Conservation (phyloP, 106 monocot genomes). For the Dioscorea dumetorum region DNA sequence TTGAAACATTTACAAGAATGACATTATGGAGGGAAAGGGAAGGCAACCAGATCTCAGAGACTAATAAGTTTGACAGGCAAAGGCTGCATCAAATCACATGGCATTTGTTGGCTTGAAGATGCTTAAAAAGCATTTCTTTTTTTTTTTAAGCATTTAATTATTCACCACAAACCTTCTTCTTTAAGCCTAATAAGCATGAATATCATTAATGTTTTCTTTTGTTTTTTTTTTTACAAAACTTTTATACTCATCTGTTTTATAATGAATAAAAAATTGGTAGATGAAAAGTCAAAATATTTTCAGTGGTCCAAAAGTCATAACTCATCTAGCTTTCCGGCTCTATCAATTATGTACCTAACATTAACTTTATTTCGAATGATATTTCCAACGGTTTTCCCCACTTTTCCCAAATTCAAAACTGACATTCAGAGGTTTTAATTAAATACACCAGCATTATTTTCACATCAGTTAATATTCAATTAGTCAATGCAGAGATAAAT, state of each 20-base stretch:
- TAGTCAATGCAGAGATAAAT: too few species aligned
- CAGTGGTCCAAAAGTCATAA: background rate
- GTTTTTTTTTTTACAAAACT: background rate
- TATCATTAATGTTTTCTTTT: background rate
- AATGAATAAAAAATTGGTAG: background rate
- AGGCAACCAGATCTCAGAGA: background rate
- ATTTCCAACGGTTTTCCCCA: too few species aligned
- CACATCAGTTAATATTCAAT: too few species aligned
- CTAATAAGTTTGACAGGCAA: background rate
- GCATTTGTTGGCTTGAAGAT: conserved; percentile 3
- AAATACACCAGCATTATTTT: too few species aligned
- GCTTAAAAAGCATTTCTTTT: background rate
- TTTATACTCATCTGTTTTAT: background rate
- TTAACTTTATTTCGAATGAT: too few species aligned
- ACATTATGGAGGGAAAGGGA: background rate
- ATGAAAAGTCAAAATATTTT: too few species aligned
- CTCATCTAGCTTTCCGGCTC: too few species aligned
- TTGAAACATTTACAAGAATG: background rate
- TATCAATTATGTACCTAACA: background rate
- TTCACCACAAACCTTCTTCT: background rate
- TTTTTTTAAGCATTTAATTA: background rate
- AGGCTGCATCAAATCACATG: conserved; percentile 11
- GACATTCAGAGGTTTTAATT: too few species aligned
- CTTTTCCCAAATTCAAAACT: too few species aligned
- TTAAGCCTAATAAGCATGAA: conserved; percentile 1